phyloP scores from a whole-genome alignment of 345 rosid species.

The Garcia nutans region DNA sequence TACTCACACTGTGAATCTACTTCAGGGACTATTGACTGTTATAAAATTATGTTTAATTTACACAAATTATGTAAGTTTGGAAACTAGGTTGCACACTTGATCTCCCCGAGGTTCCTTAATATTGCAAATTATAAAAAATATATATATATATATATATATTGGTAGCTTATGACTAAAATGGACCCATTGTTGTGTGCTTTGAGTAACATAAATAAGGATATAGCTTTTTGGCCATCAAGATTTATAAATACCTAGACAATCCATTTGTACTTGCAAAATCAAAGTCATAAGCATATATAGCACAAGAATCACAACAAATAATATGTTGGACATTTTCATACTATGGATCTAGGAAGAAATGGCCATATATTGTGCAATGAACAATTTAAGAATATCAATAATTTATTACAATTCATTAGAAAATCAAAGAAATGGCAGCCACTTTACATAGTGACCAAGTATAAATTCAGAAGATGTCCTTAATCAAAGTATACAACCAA shows the following conservation, averaged over 20 bases:
- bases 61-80: too few relatives aligned
- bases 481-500: constrained; percentile 81
- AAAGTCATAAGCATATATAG: constrained; percentile 94
- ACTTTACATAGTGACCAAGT: constrained; percentile 85
- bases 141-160: too few relatives aligned
- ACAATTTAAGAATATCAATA: constrained; percentile 21
- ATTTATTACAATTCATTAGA: constrained; percentile 10
- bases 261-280: constrained; percentile 73
- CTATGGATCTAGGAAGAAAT: constrained; percentile 97
- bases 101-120: too few relatives aligned
- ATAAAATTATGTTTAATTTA: too few relatives aligned
- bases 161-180: neutral
- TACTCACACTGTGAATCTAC: too few relatives aligned
- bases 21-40: too few relatives aligned
- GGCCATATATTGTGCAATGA: constrained; percentile 86
- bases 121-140: too few relatives aligned
- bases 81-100: too few relatives aligned
- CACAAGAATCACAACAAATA: constrained; percentile 93
- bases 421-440: neutral
- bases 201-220: neutral
- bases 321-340: constrained; percentile 97
- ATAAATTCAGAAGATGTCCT: constrained; percentile 93
- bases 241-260: constrained; percentile 64
- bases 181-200: too few relatives aligned
- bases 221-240: neutral